Base-by-base conservation (phyloP, 176 grass and related monocot genomes). In the Bothriochloa decipiens region DNA sequence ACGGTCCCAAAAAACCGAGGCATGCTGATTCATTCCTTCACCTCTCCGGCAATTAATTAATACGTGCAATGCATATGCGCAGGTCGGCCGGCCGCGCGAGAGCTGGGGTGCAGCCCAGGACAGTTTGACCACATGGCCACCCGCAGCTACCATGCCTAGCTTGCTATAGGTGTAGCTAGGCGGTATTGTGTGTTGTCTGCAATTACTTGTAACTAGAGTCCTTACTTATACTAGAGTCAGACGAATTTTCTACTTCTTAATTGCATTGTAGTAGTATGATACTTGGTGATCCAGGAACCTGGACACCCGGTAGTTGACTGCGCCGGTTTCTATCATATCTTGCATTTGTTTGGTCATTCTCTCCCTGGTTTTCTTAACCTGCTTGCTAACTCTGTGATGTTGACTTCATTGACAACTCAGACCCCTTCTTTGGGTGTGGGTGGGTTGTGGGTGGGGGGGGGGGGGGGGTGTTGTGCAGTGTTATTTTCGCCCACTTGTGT, bases 21-120 rank as follows among this genome's bases (percentile, higher is more conserved):
- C 55, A 23, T 50, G 62, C 49, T 65, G 42, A 83, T 68, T 88
- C 76, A 81, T 36, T 9, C 63, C 26, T 8, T 76, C 68, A 46
- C 68, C 29, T 82, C 82, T 15, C 68, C 29, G 15, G 49, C 76
- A 85, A 68, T 84, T 75, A 89, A 85, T 89, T 75, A 89, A 85
- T 89, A 66, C 72, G 76, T 82, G 79, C 82, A 85, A 32, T 86
- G 84, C 66, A 73, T 73, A 47, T 81, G 78, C 33, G 17, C 72
- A 72, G 70, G 67, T 71, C 79, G 79, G 33, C 79, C 66, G 37
- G 47, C 49, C 79, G 40, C 29, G 29, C 29, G 29, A 32, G 29
- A 32, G 29, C 29, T 32, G 29, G 29, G 6, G 43, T 23, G 49
- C 47, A 14, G 29, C 41, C 41, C 78, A 81, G 79, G 79, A 26